Conservation (phyloP, 352 stramenopile species). For the Pythium aristosporum region DNA sequence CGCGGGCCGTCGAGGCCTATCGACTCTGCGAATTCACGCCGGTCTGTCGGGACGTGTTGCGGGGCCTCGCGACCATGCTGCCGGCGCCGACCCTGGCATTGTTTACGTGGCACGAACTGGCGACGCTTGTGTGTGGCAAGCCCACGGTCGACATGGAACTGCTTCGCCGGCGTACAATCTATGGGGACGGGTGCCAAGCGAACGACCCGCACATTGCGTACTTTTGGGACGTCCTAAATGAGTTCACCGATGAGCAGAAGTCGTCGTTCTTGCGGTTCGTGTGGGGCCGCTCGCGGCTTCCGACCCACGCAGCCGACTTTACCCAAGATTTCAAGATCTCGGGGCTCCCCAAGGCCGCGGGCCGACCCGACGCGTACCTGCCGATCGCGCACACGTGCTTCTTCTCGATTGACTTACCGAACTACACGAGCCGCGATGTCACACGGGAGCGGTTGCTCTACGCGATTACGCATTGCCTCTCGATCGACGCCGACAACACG, state of each 20-base stretch:
- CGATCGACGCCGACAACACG: slow-evolving; percentile 88
- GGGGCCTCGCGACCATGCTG: slow-evolving; percentile 86
- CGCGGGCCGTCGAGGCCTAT: slow-evolving; percentile 72
- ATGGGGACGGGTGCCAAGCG: slow-evolving; percentile 86
- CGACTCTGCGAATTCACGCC: slow-evolving; percentile 79
- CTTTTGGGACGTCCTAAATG: slow-evolving; percentile 89
- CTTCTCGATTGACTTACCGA: slow-evolving; percentile 86
- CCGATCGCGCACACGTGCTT: slow-evolving; percentile 89
- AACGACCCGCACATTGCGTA: slow-evolving; percentile 84
- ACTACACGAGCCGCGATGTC: slow-evolving; percentile 71
- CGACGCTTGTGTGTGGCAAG: slow-evolving; percentile 90
- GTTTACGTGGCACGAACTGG: slow-evolving; percentile 88
- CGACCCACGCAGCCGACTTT: slow-evolving; percentile 85
- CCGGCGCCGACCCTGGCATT: slow-evolving; percentile 72
- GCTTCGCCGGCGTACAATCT: slow-evolving; percentile 85
- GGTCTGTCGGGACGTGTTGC: slow-evolving; percentile 67
- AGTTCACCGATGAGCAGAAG: slow-evolving; percentile 90
- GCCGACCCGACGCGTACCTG: slow-evolving; percentile 78
- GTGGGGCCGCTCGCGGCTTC: slow-evolving; percentile 87
- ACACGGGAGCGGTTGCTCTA: slow-evolving; percentile 86
- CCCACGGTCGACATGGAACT: slow-evolving; percentile 86
- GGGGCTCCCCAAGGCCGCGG: slow-evolving; percentile 71
- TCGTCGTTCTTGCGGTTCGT: slow-evolving; percentile 89
- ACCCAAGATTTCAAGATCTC: slow-evolving; percentile 91
- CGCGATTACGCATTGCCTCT: slow-evolving; percentile 87